phyloP scores from a whole-genome alignment of 805 yeast species.

The Saturnispora mendoncae region DNA sequence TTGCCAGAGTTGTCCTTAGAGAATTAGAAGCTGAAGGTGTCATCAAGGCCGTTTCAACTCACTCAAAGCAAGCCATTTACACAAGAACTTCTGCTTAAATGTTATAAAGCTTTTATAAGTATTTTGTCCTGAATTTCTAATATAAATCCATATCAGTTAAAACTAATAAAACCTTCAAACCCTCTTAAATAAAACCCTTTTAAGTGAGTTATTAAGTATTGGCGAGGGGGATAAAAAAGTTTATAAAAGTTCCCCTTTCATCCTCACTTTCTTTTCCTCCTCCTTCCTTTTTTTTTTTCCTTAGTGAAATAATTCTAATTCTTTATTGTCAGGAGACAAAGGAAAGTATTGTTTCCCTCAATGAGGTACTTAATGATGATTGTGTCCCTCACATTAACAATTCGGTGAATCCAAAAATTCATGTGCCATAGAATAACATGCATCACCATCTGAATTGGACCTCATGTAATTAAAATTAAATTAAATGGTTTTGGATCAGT shows the following conservation, averaged over 20 bases:
- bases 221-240: neutral
- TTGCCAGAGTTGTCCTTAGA: conserved; percentile 96
- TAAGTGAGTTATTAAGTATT: too few relatives aligned
- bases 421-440: conserved; percentile 87
- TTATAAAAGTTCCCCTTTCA: neutral
- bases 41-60: conserved; percentile 88
- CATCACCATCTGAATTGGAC: conserved; percentile 86
- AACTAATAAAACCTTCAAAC: neutral
- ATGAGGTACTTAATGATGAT: conserved; percentile 27
- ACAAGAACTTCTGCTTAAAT: conserved; percentile 66
- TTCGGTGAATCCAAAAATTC: conserved; percentile 25
- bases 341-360: neutral
- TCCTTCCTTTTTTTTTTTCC: neutral
- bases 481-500: conserved; percentile 4
- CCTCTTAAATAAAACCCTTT: neutral
- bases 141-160: conserved; percentile 8
- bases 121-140: conserved; percentile 8
- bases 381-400: conserved; percentile 27
- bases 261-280: neutral
- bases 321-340: neutral
- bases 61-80: conserved; percentile 96
- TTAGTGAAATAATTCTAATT: neutral
- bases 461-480: neutral
- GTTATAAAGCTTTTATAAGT: conserved; percentile 8
- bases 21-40: conserved; percentile 93